Evolutionary conservation across 768 basidiomycete species (phyloP), one percentile per base, ranked within the genome.

Genomic region (Rhodotorula graminis): DNA sequence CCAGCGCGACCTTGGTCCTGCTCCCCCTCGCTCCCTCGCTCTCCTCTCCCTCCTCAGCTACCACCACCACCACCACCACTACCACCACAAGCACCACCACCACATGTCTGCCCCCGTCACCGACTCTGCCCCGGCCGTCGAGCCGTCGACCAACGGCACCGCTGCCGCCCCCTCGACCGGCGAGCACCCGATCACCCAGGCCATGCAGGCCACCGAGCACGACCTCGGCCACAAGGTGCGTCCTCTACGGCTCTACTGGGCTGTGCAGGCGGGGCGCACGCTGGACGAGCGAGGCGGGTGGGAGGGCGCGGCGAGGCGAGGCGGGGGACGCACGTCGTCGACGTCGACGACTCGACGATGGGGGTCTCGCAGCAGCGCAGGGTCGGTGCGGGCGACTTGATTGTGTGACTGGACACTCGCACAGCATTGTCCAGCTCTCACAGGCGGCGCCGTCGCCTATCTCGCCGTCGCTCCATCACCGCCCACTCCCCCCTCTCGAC

Each of bases 141-240:
- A 46, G 2, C 42, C 46, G 12, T 15, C 58, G 23, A 5, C 37
- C 10, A 15, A 42, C 33, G 33, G 19, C 33, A 6, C 33, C 9
- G 10, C 56, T 8, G 33, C 37, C 21, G 21, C 31, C 5, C 33
- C 31, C 33, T 21, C 33, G 23, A 2, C 25, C 19, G 11, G 14
- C 9, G 64, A 46, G 25, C 53, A 56, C 33, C 60, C 74, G 55
- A 69, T 74, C 70, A n/a, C 44, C 4, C n/a, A 77, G 63, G 73
- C 76, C 55, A 64, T 74, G 62, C 67, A 69, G 64, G 76, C 75
- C 9, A 65, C 66, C 10, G 59, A 73, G 23, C 66, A 71, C 42
- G 73, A 75, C n/a, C 61, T 72, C 55, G 76, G 76, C 16, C 73
- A 70, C 76, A 77, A 77, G 73, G 76, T 76, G 50, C 23, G 50